A percentile compares a stretch with the other conserved stretches of the same genome.
Conservation (phyloP, 2,329 filamentous ascomycete species). For the Colletotrichum sp. region DNA sequence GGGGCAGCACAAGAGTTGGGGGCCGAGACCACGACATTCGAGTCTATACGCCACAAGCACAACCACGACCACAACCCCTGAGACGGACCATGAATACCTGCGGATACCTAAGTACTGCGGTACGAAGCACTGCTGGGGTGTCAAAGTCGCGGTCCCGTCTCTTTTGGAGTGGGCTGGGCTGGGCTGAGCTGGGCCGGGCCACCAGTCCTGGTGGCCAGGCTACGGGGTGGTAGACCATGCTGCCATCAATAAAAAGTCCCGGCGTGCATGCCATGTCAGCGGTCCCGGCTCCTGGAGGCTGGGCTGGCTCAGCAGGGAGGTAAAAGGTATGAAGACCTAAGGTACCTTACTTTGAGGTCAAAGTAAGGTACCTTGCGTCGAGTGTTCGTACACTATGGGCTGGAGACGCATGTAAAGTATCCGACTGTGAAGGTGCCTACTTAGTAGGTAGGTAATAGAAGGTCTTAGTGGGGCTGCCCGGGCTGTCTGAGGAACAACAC, state of each 20-base stretch:
- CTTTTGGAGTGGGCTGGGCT: not conserved
- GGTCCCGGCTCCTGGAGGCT: not conserved
- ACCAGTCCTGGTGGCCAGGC: not conserved
- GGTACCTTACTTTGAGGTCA: not conserved
- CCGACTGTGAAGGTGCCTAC: not conserved
- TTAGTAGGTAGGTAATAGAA: not conserved
- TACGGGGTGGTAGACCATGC: not conserved
- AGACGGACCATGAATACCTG: not conserved
- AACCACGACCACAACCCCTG: not conserved
- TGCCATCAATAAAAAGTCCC: not conserved
- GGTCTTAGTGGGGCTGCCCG: not conserved
- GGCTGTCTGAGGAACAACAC: not conserved
- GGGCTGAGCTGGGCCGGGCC: not conserved
- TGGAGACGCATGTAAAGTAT: not conserved
- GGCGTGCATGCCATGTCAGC: not conserved
- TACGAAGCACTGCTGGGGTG: not conserved
- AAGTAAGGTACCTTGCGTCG: not conserved
- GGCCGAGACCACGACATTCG: not conserved
- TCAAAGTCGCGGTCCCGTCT: not conserved
- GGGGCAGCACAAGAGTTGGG: not conserved
- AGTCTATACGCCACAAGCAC: not conserved
- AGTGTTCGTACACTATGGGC: not conserved
- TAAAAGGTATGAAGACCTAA: not conserved
- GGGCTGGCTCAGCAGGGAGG: not conserved
- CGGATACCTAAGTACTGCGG: not conserved